phyloP scores from a whole-genome alignment of 1,284 basidiomycete species.

The Austroboletus novae-zelandiae region DNA sequence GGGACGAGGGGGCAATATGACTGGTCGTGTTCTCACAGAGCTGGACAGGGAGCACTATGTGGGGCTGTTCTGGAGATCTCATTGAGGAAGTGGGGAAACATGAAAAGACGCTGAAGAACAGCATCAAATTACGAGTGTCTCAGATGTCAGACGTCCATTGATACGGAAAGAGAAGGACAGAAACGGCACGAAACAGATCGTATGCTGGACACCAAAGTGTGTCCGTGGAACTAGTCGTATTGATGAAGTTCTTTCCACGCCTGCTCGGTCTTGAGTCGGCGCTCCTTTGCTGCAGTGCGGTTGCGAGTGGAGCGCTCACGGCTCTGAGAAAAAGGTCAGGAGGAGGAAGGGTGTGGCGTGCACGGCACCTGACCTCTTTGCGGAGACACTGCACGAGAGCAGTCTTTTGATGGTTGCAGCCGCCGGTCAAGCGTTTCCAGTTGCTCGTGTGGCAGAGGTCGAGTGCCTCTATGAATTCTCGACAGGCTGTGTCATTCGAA shows the following conservation, averaged over 20 bases:
- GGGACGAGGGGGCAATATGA: not conserved
- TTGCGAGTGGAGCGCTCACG: conserved; percentile 68
- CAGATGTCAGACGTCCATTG: conserved; percentile 3
- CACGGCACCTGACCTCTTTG: conserved; percentile 58
- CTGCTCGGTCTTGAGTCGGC: conserved; percentile 53
- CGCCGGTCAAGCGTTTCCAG: conserved; percentile 64
- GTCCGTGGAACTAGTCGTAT: conserved; percentile 32
- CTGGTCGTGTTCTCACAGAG: not conserved
- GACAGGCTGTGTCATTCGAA: conserved; percentile 49
- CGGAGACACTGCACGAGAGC: conserved; percentile 74
- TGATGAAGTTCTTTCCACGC: conserved; percentile 61
- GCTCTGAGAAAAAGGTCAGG: conserved; percentile 44
- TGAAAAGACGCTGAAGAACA: not conserved
- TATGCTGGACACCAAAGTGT: not conserved
- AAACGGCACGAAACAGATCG: not conserved
- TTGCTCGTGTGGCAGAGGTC: conserved; percentile 60
- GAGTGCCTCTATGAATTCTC: conserved; percentile 71
- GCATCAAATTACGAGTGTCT: conserved; percentile 3
- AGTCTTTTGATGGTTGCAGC: conserved; percentile 72
- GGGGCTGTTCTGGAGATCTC: not conserved
- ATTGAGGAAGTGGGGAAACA: not conserved
- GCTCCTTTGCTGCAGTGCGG: conserved; percentile 62
- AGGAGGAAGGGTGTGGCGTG: not conserved
- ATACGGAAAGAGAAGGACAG: not conserved
- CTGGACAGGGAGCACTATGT: not conserved